Percentiles rank a stretch among this genome's conserved stretches.
These are phyloP conservation scores for Paraphoma chrysanthemicola DNA, from an alignment of 2,329 filamentous ascomycete species.

Conservation along the genomic window DNA sequence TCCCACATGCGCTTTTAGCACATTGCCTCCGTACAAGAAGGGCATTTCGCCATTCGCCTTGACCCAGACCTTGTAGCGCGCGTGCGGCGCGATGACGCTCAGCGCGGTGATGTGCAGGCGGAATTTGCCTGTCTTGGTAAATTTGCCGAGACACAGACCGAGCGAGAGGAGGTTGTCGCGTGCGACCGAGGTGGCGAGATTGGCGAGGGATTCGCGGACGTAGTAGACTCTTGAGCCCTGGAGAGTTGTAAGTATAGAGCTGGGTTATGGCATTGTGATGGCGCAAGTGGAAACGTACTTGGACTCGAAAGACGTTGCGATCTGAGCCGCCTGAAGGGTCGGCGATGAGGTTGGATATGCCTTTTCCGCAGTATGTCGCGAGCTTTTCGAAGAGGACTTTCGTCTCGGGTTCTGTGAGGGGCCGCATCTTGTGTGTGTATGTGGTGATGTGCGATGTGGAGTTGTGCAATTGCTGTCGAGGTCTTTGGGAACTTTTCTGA, in stretches of 20 bases:
- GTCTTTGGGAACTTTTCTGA: neutral
- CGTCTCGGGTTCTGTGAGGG: constrained; percentile 80
- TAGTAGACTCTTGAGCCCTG: constrained; percentile 90
- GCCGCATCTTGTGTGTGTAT: constrained; percentile 67
- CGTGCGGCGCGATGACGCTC: constrained; percentile 86
- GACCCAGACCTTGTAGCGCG: constrained; percentile 96
- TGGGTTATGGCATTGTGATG: neutral
- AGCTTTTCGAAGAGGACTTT: constrained; percentile 89
- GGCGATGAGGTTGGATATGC: constrained; percentile 76
- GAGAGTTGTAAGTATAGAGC: constrained; percentile 7
- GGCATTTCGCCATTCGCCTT: constrained; percentile 97
- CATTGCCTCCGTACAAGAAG: constrained; percentile 91
- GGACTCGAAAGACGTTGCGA: constrained; percentile 56
- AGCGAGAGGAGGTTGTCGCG: constrained; percentile 83
- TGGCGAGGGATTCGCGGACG: constrained; percentile 85
- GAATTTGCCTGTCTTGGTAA: constrained; percentile 97
- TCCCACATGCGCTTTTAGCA: constrained; percentile 82
- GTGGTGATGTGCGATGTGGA: constrained; percentile 7
- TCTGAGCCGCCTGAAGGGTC: constrained; percentile 39
- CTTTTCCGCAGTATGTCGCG: constrained; percentile 88
- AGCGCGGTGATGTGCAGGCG: constrained; percentile 91
- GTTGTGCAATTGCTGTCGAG: constrained; percentile 6
- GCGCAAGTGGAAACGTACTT: constrained; percentile 44
- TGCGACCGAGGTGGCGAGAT: constrained; percentile 85
- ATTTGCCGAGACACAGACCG: constrained; percentile 92